Evolutionary conservation across 768 basidiomycete species (phyloP).

Genomic region (Neoboletus subvelutipes): DNA sequence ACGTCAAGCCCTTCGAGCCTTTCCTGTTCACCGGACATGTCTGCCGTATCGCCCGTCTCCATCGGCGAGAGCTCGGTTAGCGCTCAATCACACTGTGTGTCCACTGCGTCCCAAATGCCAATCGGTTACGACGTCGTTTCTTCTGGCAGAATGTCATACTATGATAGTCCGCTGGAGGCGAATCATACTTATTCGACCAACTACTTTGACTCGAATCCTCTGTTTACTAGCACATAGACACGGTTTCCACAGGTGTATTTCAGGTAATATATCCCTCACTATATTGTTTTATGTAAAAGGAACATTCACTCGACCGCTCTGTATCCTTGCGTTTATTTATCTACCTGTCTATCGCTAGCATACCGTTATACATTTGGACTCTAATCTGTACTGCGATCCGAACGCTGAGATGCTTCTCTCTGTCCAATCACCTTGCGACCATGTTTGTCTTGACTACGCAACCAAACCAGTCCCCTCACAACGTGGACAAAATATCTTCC

Average conservation of each 20-base stretch:
- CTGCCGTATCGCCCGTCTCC: slow-evolving; percentile 22
- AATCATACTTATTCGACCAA: slow-evolving; percentile 20
- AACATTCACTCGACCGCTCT: slow-evolving; percentile 19
- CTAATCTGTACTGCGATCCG: slow-evolving; percentile 19
- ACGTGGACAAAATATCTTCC: slow-evolving; percentile 1
- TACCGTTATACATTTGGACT: slow-evolving; percentile 14
- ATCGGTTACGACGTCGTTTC: slow-evolving; percentile 25
- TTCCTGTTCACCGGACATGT: slow-evolving; percentile 29
- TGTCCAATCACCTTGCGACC: slow-evolving; percentile 5
- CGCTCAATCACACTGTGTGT: slow-evolving; percentile 24
- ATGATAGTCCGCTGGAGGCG: slow-evolving; percentile 25
- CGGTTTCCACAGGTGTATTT: not conserved
- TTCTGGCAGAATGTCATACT: slow-evolving; percentile 28
- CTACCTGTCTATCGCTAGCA: slow-evolving; percentile 10
- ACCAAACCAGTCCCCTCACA: not conserved
- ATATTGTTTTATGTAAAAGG: slow-evolving; percentile 11
- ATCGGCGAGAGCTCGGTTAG: slow-evolving; percentile 12
- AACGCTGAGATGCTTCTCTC: not conserved
- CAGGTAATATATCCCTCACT: slow-evolving; percentile 22
- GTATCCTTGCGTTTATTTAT: slow-evolving; percentile 31
- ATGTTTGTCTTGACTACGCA: not conserved
- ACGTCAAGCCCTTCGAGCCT: slow-evolving; percentile 33
- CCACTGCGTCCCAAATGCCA: slow-evolving; percentile 17
- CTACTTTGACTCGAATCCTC: slow-evolving; percentile 23
- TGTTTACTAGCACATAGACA: slow-evolving; percentile 27